Conservation (phyloP, 805 yeast species). For the Saccharomycopsis sp. region DNA sequence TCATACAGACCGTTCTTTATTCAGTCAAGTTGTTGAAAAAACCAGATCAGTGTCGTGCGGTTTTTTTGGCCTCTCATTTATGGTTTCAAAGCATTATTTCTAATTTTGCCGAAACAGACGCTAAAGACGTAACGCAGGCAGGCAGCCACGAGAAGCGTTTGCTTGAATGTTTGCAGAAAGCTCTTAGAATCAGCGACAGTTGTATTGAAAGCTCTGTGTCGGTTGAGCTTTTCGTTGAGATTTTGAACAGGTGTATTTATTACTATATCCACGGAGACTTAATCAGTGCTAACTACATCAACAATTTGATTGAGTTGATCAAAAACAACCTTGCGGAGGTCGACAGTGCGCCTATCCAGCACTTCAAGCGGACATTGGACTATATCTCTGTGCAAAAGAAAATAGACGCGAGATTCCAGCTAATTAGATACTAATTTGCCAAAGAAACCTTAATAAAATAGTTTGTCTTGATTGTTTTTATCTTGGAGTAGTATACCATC, state of each 20-base stretch:
- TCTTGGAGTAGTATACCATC: too few relatives aligned
- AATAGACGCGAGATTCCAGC: constrained; percentile 61
- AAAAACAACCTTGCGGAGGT: constrained; percentile 46
- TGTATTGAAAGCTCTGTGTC: constrained; percentile 75
- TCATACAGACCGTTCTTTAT: constrained; percentile 78
- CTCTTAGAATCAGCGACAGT: constrained; percentile 88
- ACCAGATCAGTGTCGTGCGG: constrained; percentile 92
- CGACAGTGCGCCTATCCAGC: constrained; percentile 38
- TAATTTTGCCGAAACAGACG: neutral
- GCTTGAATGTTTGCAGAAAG: constrained; percentile 82
- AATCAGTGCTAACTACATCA: constrained; percentile 69
- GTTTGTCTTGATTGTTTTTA: too few relatives aligned
- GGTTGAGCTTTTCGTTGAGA: constrained; percentile 81
- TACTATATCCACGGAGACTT: constrained; percentile 77
- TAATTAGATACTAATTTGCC: constrained; percentile 34
- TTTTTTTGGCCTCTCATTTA: constrained; percentile 78
- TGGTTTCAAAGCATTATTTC: constrained; percentile 46
- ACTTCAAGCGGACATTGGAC: constrained; percentile 64
- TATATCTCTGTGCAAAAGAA: constrained; percentile 65
- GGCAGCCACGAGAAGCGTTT: constrained; percentile 51
- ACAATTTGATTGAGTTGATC: constrained; percentile 80
- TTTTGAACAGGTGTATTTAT: constrained; percentile 77
- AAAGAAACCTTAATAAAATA: too few relatives aligned
- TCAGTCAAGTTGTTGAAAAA: constrained; percentile 85
- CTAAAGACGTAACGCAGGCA: constrained; percentile 11